Conservation (phyloP, 331 rosid genomes). For the Pyracantha coccinea region DNA sequence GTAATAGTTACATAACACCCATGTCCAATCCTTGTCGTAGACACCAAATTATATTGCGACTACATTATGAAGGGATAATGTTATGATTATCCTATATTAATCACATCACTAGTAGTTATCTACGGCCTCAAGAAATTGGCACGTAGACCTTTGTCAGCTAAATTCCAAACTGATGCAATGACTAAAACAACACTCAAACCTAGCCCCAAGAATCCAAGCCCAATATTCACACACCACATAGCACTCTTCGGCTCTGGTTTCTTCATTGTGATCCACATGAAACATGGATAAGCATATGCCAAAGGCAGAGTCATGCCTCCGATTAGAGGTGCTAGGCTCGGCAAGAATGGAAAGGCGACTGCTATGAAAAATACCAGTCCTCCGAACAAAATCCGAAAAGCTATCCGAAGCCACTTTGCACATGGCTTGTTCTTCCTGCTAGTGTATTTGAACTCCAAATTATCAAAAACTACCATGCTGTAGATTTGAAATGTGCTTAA, state of each 20-base stretch:
- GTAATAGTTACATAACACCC: too few relatives aligned
- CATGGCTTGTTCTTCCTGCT: conserved; percentile 35
- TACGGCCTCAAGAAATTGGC: conserved; percentile 46
- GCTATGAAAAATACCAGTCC: conserved; percentile 43
- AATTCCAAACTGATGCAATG: conserved; percentile 31
- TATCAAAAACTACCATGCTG: conserved; percentile 60
- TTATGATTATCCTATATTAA: too few relatives aligned
- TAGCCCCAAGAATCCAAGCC: conserved; percentile 49
- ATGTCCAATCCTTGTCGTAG: too few relatives aligned
- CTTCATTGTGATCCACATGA: conserved; percentile 65
- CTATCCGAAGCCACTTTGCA: conserved; percentile 21
- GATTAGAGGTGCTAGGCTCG: conserved; percentile 28
- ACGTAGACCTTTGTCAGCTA: conserved; percentile 25
- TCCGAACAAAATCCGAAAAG: conserved; percentile 42
- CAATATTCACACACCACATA: conserved; percentile 31
- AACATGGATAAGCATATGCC: conserved; percentile 63
- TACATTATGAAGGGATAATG: too few relatives aligned
- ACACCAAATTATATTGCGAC: too few relatives aligned
- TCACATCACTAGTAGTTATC: too few relatives aligned
- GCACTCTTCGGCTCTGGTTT: conserved; percentile 26
- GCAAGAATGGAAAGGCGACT: conserved; percentile 56
- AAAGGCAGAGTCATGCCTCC: conserved; percentile 61
- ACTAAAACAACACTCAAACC: conserved; percentile 29
- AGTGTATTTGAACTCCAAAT: conserved; percentile 41
- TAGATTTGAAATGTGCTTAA: conserved; percentile 52